A percentile compares a stretch with the other conserved stretches of the same genome.
Conservation (phyloP, 169 alveolate genomes). For the Plasmodium vivax region DNA sequence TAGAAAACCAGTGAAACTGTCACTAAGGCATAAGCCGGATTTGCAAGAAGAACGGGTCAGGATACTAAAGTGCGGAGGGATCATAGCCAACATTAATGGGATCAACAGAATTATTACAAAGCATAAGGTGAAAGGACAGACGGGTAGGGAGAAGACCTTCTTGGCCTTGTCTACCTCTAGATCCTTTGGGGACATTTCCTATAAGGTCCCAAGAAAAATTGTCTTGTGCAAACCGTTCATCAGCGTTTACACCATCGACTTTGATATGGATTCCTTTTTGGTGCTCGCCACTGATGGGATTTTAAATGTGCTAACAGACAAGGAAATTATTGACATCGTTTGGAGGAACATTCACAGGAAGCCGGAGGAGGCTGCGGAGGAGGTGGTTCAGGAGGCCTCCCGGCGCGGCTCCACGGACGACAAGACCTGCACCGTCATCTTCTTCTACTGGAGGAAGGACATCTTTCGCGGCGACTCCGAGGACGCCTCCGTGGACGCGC, state of each 20-base stretch:
- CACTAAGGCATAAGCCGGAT: conserved; percentile 83
- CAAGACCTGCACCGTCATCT: conserved; percentile 84
- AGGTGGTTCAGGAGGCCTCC: conserved; percentile 80
- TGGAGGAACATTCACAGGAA: conserved; percentile 76
- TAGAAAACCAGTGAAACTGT: conserved; percentile 76
- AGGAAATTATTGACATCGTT: conserved; percentile 80
- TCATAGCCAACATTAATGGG: conserved; percentile 80
- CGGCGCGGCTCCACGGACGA: conserved; percentile 81
- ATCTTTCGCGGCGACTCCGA: conserved; percentile 68
- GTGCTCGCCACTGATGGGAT: conserved; percentile 77
- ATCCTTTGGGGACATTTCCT: conserved; percentile 79
- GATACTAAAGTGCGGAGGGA: conserved; percentile 80
- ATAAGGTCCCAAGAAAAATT: conserved; percentile 78
- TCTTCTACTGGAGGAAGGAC: conserved; percentile 83
- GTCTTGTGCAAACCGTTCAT: conserved; percentile 80
- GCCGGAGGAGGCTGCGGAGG: conserved; percentile 80
- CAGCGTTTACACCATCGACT: conserved; percentile 80
- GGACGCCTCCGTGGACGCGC: neutral
- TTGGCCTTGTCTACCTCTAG: conserved; percentile 82
- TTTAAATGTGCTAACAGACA: conserved; percentile 70
- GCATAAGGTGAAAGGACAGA: conserved; percentile 23
- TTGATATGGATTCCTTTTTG: conserved; percentile 80
- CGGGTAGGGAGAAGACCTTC: conserved; percentile 24
- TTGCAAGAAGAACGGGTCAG: conserved; percentile 77
- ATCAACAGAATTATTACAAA: conserved; percentile 77